Evolutionary conservation across 23 red algal species (phyloP).

Genomic region (Gracilaria domingensis): DNA sequence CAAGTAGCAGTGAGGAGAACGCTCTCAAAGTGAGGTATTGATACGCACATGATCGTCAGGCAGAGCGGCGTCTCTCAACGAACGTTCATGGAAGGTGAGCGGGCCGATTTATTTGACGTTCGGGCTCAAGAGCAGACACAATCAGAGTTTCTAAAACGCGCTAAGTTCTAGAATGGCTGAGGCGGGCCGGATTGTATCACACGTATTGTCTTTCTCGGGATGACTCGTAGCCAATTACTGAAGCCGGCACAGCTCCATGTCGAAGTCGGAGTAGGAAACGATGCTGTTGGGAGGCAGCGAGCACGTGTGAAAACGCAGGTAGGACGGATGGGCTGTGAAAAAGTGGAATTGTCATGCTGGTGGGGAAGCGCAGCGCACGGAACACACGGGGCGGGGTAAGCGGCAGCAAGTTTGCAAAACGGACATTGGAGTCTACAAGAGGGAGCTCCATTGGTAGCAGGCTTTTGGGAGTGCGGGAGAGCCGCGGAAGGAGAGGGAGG

Average conservation of each 20-base stretch:
- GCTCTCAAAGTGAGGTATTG: conserved; percentile 3
- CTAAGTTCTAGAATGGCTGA: conserved; percentile 35
- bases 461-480: background rate
- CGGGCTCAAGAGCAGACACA: conserved; percentile 32
- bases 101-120: conserved; percentile 26
- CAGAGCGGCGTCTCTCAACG: conserved; percentile 14
- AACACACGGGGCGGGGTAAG: conserved; percentile 30
- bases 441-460: conserved; percentile 4
- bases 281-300: background rate
- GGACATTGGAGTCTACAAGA: background rate
- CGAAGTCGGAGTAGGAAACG: background rate
- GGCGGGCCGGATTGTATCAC: background rate
- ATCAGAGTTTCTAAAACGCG: conserved; percentile 48
- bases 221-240: background rate
- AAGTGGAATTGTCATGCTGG: conserved; percentile 8
- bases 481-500: background rate
- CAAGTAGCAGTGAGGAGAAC: conserved; percentile 9
- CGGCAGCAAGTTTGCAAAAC: background rate
- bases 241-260: conserved; percentile 49
- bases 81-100: background rate
- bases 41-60: conserved; percentile 38
- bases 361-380: conserved; percentile 20
- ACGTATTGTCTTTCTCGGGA: conserved; percentile 25
- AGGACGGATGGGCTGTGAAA: background rate
- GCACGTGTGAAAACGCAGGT: background rate